Percentiles rank a stretch among this genome's conserved stretches.
These are phyloP conservation scores for Raffaelea ambrosiae DNA, from an alignment of 2,329 filamentous ascomycete species.

Conservation along the genomic window DNA sequence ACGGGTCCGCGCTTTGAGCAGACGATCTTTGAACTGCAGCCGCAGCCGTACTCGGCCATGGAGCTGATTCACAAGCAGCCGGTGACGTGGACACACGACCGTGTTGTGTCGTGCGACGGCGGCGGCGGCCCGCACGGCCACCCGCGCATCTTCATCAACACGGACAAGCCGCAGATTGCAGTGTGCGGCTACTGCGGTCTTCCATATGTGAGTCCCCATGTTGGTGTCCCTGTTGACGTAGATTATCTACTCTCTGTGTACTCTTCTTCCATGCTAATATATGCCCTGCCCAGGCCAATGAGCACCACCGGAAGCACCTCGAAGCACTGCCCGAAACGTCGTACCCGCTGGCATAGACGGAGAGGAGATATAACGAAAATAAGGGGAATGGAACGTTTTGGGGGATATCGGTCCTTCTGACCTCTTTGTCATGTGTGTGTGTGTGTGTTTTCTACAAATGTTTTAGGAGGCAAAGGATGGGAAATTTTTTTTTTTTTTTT, in stretches of 20 bases:
- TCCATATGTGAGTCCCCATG: conserved; percentile 64
- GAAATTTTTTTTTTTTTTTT: too few species aligned
- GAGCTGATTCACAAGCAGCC: conserved; percentile 94
- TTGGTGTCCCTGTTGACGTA: not conserved
- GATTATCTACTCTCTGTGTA: not conserved
- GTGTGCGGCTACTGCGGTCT: conserved; percentile 88
- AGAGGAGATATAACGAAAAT: not conserved
- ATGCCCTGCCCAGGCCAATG: conserved; percentile 91
- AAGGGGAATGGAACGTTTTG: not conserved
- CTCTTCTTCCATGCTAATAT: too few species aligned
- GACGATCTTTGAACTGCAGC: conserved; percentile 89
- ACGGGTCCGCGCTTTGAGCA: conserved; percentile 92
- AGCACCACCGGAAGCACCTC: conserved; percentile 77
- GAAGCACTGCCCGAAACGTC: conserved; percentile 72
- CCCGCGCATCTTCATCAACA: conserved; percentile 93
- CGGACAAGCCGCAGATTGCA: conserved; percentile 88
- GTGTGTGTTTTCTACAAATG: too few species aligned
- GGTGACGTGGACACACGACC: conserved; percentile 81
- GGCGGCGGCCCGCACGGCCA: conserved; percentile 86
- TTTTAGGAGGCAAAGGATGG: too few species aligned
- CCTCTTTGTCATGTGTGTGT: too few species aligned
- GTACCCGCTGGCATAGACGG: conserved; percentile 57
- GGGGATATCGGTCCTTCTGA: too few species aligned
- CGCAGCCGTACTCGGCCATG: conserved; percentile 81
- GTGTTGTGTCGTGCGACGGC: conserved; percentile 79